Evolutionary conservation across 305 asterid genomes (phyloP).

Genomic region (Fraxinus platypoda): DNA sequence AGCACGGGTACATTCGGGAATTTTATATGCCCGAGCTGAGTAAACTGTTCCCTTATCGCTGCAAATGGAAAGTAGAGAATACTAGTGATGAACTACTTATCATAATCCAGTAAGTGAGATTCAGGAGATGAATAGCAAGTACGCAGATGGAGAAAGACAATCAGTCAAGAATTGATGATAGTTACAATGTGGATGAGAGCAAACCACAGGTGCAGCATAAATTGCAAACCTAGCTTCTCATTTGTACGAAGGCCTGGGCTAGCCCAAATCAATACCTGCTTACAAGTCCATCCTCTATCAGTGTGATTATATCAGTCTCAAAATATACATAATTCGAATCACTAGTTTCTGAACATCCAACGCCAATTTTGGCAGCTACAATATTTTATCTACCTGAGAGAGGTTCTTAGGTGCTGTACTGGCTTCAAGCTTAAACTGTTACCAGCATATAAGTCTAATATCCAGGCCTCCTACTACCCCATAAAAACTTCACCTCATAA

Average conservation of each 20-base stretch:
- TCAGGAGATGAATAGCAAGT: constrained; percentile 5
- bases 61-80: constrained; percentile 22
- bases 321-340: not conserved
- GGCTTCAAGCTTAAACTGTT: not conserved
- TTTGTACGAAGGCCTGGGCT: not conserved
- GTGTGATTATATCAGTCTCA: not conserved
- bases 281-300: not conserved
- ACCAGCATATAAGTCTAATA: not conserved
- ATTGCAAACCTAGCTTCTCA: not conserved
- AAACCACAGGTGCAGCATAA: constrained; percentile 1
- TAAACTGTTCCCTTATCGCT: constrained; percentile 97
- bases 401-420: not conserved
- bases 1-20: constrained; percentile 94
- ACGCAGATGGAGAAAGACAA: constrained; percentile 3
- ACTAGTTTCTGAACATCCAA: not conserved
- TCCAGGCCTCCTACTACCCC: not conserved
- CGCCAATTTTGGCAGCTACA: not conserved
- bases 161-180: not conserved
- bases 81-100: constrained; percentile 6
- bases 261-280: not conserved
- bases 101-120: not conserved
- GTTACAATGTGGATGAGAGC: not conserved
- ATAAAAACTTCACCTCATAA: not conserved
- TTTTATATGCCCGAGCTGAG: constrained; percentile 84
- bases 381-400: not conserved